Evolutionary conservation across 1,139 yeast genomes (phyloP), one percentile per base, ranked within the genome.

Genomic region (Debaryomyces sp.): DNA sequence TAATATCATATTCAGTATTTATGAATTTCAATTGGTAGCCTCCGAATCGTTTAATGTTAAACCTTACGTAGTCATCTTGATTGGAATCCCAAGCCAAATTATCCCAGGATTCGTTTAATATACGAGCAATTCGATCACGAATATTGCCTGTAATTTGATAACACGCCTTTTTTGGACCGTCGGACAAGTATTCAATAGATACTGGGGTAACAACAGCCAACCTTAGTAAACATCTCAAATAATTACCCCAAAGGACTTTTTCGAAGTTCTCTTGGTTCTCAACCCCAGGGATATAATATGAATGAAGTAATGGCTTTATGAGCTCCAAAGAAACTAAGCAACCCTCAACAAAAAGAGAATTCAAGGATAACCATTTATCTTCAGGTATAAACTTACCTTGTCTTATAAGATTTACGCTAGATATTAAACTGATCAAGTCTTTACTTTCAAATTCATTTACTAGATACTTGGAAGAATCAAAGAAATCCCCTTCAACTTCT

Each of bases 91-190:
- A 80, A 9, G 92, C 95, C 49, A 89, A 75, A 9, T 80, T 71
- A 54, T 85, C 86, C 97, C 97, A 90, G 30, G 84, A 79, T 49
- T 77, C 80, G 49, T 77, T 75, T 13, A 89, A 59, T 46, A 88
- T 67, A 17, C 56, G 60, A 0, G 91, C 83, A 38, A 86, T 77
- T 52, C 87, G 71, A 26, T 78, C 77, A 55, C 96, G 77, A 54
- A 89, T 70, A 56, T 82, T 84, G 10, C 84, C 84, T 1, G 91
- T 79, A 43, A 89, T 81, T 49, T 75, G 75, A 66, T 71, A 73
- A 56, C 91, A 83, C 1, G 92, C 92, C 57, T 84, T 84, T 61
- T 86, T 78, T 43, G 95, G 91, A 47, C 88, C 84, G 43, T 82
- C 85, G 2, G 90, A 80, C 49, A 87, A 70, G 57, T 84, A 87